These are phyloP conservation scores for Rhizopus stolonifer DNA, from an alignment of 371 early-diverging fungal genomes.

Conservation along the genomic window DNA sequence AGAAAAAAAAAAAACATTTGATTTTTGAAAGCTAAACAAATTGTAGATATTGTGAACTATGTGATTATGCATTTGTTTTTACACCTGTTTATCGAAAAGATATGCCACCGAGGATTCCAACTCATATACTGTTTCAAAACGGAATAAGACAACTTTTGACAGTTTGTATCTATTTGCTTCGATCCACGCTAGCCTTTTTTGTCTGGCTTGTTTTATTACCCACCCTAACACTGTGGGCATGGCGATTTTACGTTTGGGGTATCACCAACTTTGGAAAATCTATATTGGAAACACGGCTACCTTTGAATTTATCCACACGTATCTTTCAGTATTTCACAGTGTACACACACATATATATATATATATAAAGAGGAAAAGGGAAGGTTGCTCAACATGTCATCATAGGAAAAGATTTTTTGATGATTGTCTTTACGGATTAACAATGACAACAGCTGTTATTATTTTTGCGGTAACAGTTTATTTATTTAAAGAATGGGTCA, in stretches of 20 bases:
- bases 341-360: no score
- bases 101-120: conserved; percentile 68
- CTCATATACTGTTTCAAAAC: conserved; percentile 41
- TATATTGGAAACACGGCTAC: background rate
- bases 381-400: no score
- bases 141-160: conserved; percentile 9
- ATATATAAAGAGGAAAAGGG: background rate
- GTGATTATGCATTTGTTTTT: conserved; percentile 76
- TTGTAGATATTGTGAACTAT: conserved; percentile 83
- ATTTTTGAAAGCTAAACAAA: no score
- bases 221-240: conserved; percentile 74
- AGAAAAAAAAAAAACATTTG: no score
- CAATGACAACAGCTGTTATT: conserved; percentile 71
- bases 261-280: conserved; percentile 42
- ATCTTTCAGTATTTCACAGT: no score
- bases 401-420: conserved; percentile 35
- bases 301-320: no score
- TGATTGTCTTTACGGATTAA: conserved; percentile 84
- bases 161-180: conserved; percentile 41
- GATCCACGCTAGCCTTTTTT: conserved; percentile 54
- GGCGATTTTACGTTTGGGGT: conserved; percentile 78
- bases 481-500: conserved; percentile 82
- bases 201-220: conserved; percentile 86
- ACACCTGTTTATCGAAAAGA: conserved; percentile 72
- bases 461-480: conserved; percentile 73